These are phyloP conservation scores for Oryza australiensis DNA, from an alignment of 176 grass and related monocot genomes.

Conservation along the genomic window DNA sequence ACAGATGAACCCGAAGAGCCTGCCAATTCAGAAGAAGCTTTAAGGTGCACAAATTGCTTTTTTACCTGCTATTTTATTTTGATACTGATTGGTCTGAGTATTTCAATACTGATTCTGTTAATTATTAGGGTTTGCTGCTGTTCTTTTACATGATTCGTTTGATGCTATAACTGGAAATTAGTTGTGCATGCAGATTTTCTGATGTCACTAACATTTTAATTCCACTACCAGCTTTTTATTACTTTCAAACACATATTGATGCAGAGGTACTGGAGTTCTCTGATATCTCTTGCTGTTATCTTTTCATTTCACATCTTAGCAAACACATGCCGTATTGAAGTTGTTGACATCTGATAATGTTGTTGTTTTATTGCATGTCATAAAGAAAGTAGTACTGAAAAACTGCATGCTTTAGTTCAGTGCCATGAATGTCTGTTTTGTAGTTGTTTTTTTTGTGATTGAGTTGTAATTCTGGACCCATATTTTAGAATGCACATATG, in stretches of 20 bases:
- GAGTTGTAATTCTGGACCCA: conserved; percentile 19
- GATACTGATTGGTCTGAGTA: conserved; percentile 6
- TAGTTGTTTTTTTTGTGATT: neutral
- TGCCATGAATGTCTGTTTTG: neutral
- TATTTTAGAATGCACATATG: conserved; percentile 11
- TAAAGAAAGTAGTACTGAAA: neutral
- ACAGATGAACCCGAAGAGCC: conserved; percentile 84
- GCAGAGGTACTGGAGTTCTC: neutral
- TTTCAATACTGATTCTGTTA: conserved; percentile 3
- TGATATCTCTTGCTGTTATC: neutral
- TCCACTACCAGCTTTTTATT: neutral
- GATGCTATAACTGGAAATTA: neutral
- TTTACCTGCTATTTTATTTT: conserved; percentile 23
- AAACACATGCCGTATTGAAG: neutral
- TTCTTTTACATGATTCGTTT: conserved; percentile 17
- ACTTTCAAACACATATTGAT: neutral
- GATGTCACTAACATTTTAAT: conserved; percentile 25
- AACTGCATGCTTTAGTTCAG: neutral
- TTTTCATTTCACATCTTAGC: neutral
- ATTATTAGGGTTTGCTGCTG: conserved; percentile 24
- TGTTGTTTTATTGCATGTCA: neutral
- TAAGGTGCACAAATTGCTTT: conserved; percentile 65
- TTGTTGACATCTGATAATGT: neutral
- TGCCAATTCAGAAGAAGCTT: conserved; percentile 76
- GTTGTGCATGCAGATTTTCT: neutral